A percentile compares a stretch with the other conserved stretches of the same genome.
phyloP scores from a whole-genome alignment of 495 filamentous ascomycete genomes.

The Xylona heveae region DNA sequence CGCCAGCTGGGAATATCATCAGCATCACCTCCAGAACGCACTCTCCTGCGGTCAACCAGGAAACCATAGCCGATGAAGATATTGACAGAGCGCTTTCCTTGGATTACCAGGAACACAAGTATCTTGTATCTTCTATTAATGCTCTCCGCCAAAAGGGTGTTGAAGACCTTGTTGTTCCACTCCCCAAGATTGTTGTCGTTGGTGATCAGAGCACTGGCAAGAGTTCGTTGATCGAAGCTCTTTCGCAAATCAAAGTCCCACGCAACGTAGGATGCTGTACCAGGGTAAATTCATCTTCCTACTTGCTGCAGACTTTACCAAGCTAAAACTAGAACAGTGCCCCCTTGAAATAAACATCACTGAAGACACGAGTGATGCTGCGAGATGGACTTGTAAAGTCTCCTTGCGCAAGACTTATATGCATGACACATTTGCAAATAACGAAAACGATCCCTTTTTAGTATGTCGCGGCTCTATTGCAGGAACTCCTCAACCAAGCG shows the following conservation, averaged over 20 bases:
- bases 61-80: no score
- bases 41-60: no score
- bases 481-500: slow-evolving; percentile 11
- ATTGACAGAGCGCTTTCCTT: no score
- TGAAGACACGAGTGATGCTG: slow-evolving; percentile 5
- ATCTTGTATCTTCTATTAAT: no score
- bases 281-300: slow-evolving; percentile 5
- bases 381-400: slow-evolving; percentile 12
- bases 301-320: neutral
- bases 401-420: slow-evolving; percentile 9
- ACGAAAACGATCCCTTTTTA: neutral
- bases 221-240: slow-evolving; percentile 15
- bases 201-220: slow-evolving; percentile 17
- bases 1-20: no score
- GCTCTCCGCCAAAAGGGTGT: slow-evolving; percentile 12
- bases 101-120: no score
- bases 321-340: slow-evolving; percentile 6
- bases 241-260: slow-evolving; percentile 11
- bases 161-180: slow-evolving; percentile 12
- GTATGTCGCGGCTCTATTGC: neutral
- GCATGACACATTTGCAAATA: neutral
- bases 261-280: slow-evolving; percentile 13
- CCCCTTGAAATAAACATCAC: slow-evolving; percentile 16
- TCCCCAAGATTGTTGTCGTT: slow-evolving; percentile 15
- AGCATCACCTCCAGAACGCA: no score